Percentiles rank a stretch among this genome's conserved stretches.
Conservation (phyloP, 192 early-diverging fungal genomes). For the Gorgonomyces haynaldii region DNA sequence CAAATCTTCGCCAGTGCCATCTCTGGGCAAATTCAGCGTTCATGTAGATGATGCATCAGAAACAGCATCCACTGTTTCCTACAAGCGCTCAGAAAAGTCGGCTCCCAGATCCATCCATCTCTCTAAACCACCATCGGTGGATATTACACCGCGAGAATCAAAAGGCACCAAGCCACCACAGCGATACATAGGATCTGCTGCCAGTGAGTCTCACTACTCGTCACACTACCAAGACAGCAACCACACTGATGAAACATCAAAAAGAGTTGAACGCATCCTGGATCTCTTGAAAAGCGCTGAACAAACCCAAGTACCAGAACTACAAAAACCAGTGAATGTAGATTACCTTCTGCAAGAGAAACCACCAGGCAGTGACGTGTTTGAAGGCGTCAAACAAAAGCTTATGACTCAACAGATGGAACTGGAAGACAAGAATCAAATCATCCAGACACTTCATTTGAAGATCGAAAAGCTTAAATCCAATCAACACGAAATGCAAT, state of each 20-base stretch:
- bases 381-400: constrained; percentile 47
- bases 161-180: too few relatives aligned
- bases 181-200: too few relatives aligned
- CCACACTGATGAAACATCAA: constrained; percentile 7
- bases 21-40: neutral
- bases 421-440: constrained; percentile 33
- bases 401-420: constrained; percentile 42
- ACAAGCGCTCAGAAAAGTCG: too few relatives aligned
- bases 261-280: constrained; percentile 36
- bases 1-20: neutral
- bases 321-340: constrained; percentile 1
- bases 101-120: too few relatives aligned
- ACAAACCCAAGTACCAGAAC: constrained; percentile 12
- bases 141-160: too few relatives aligned
- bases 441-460: constrained; percentile 24
- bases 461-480: constrained; percentile 31
- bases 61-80: neutral
- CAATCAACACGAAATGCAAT: constrained; percentile 16
- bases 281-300: constrained; percentile 36
- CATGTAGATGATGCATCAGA: neutral
- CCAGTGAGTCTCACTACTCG: too few relatives aligned
- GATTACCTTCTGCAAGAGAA: constrained; percentile 1
- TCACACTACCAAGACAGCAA: too few relatives aligned
- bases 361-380: too few relatives aligned
- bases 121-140: too few relatives aligned